Evolutionary conservation across 75 land plant genomes (phyloP).

Genomic region (Pinus taeda): DNA sequence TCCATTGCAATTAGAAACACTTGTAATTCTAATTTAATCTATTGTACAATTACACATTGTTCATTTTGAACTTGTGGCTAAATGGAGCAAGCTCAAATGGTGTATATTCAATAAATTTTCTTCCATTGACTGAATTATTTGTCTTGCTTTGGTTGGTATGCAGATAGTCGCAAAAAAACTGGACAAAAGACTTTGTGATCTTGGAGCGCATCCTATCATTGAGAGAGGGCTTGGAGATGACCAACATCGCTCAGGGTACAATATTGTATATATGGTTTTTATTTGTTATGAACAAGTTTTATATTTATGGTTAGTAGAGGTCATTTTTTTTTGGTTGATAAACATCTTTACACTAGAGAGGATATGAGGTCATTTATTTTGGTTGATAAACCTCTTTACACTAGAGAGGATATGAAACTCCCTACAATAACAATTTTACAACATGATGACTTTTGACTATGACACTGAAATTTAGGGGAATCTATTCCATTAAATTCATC

Average conservation of each 20-base stretch:
- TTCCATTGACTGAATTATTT: not conserved
- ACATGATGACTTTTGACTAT: too few species aligned
- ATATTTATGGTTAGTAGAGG: not conserved
- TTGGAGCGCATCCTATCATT: constrained; percentile 67
- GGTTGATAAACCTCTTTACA: too few species aligned
- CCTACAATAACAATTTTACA: too few species aligned
- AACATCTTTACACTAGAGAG: too few species aligned
- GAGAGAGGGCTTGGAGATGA: constrained; percentile 94
- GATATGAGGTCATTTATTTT: not conserved
- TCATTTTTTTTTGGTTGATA: not conserved
- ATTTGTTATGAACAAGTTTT: not conserved
- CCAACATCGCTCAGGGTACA: constrained; percentile 92
- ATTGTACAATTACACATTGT: not conserved
- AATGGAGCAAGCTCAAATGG: not conserved
- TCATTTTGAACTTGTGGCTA: not conserved
- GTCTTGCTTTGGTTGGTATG: constrained; percentile 8
- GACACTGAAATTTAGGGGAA: too few species aligned
- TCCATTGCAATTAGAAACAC: not conserved
- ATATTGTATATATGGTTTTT: not conserved
- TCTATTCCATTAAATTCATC: too few species aligned
- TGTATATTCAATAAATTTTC: not conserved
- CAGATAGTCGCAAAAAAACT: constrained; percentile 90
- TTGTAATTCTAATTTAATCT: not conserved
- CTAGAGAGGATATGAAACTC: too few species aligned
- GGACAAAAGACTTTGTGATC: constrained; percentile 75